These are phyloP conservation scores for Termitomyces sp. DNA, from an alignment of 768 basidiomycete genomes.

Conservation along the genomic window DNA sequence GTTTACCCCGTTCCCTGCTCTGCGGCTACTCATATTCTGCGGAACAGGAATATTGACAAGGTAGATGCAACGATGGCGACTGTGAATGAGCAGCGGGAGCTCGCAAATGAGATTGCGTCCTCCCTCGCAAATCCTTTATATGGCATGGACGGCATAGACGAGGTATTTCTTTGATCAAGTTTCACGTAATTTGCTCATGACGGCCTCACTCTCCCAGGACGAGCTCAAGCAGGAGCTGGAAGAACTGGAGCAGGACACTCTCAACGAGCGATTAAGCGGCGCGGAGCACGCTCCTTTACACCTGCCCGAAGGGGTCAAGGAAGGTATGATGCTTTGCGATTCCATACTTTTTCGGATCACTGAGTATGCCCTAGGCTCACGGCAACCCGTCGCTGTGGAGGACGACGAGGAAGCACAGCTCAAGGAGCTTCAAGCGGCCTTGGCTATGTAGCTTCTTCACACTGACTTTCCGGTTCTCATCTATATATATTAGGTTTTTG, in stretches of 20 bases:
- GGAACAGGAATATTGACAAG: slow-evolving; percentile 69
- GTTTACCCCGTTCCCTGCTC: background rate
- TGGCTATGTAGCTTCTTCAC: slow-evolving; percentile 61
- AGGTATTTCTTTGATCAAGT: slow-evolving; percentile 41
- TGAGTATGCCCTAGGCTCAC: slow-evolving; percentile 6
- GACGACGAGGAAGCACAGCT: slow-evolving; percentile 93
- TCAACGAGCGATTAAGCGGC: slow-evolving; percentile 79
- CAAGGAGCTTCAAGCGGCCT: slow-evolving; percentile 78
- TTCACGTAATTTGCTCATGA: slow-evolving; percentile 8
- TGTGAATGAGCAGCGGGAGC: slow-evolving; percentile 86
- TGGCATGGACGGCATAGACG: slow-evolving; percentile 53
- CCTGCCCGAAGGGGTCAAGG: slow-evolving; percentile 58
- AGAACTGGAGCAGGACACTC: slow-evolving; percentile 82
- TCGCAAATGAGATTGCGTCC: slow-evolving; percentile 90
- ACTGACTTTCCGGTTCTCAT: slow-evolving; percentile 11
- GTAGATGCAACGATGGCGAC: slow-evolving; percentile 87
- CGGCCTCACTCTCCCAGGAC: slow-evolving; percentile 40
- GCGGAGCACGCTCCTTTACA: slow-evolving; percentile 91
- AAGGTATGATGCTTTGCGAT: slow-evolving; percentile 35
- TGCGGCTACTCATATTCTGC: background rate
- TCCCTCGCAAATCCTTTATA: slow-evolving; percentile 72
- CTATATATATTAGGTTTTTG: slow-evolving; percentile 14
- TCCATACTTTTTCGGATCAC: background rate
- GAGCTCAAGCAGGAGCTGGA: slow-evolving; percentile 76
- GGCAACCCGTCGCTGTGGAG: slow-evolving; percentile 44